Conservation (phyloP, 805 yeast genomes). For the Kazachstania psychrophila region DNA sequence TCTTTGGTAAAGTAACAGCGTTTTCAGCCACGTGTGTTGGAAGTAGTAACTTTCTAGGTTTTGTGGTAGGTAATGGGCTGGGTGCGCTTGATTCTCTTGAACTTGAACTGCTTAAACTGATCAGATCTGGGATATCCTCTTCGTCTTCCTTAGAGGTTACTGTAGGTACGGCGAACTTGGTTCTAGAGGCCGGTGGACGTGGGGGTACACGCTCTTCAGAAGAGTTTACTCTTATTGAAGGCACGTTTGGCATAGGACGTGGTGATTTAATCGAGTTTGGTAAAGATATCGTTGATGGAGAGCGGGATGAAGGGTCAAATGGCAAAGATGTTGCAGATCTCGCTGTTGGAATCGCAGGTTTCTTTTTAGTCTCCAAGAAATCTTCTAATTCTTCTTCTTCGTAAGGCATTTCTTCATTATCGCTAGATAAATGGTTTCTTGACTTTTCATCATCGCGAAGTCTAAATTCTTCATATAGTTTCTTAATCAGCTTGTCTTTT, state of each 20-base stretch:
- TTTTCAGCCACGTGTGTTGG: neutral
- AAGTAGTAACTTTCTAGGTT: neutral
- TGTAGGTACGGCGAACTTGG: no score
- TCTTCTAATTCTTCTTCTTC: no score
- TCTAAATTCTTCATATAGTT: slow-evolving; percentile 35
- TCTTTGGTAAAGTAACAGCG: neutral
- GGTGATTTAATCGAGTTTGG: no score
- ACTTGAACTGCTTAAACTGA: neutral
- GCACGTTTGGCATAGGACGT: no score
- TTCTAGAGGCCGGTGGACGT: neutral
- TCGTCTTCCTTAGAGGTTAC: no score
- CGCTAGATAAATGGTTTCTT: no score
- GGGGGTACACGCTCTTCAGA: no score
- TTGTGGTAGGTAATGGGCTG: neutral
- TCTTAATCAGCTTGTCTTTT: slow-evolving; percentile 45
- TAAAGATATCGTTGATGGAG: neutral
- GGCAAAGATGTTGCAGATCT: no score
- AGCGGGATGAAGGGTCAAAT: neutral
- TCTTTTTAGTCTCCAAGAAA: no score
- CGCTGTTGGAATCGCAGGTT: no score
- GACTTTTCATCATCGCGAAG: neutral
- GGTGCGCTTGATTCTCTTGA: neutral
- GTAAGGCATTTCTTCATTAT: no score
- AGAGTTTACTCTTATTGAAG: no score
- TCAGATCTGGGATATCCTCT: neutral